A percentile compares a stretch with the other conserved stretches of the same genome.
These are phyloP conservation scores for Ustilago loliicola DNA, from an alignment of 1,284 basidiomycete species.

Conservation along the genomic window DNA sequence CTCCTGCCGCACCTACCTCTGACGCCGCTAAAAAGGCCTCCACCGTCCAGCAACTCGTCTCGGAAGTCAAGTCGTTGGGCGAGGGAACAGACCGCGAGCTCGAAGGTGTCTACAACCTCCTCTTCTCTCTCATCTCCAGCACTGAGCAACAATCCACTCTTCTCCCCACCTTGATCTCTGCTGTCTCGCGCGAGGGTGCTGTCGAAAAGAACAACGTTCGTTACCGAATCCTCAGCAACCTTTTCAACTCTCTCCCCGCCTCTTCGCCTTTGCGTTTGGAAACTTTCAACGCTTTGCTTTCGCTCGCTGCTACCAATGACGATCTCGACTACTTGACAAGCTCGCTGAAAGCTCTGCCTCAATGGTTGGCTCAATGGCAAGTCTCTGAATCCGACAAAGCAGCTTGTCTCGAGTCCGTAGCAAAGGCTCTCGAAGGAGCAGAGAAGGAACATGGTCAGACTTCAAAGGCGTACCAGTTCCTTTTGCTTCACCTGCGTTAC, in stretches of 20 bases:
- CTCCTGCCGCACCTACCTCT: constrained; percentile 4
- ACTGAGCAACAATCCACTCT: constrained; percentile 26
- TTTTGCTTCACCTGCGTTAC: constrained; percentile 64
- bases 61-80: constrained; percentile 47
- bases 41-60: constrained; percentile 53
- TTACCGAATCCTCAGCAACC: constrained; percentile 65
- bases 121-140: constrained; percentile 56
- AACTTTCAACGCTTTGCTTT: constrained; percentile 60
- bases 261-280: constrained; percentile 54
- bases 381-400: constrained; percentile 55
- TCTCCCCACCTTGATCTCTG: constrained; percentile 38
- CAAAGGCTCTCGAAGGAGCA: constrained; percentile 56
- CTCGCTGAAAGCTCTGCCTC: constrained; percentile 56
- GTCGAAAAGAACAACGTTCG: constrained; percentile 54
- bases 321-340: constrained; percentile 65
- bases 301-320: constrained; percentile 61
- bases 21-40: constrained; percentile 44
- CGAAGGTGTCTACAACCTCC: constrained; percentile 67
- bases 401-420: constrained; percentile 53
- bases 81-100: constrained; percentile 67
- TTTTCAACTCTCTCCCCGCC: constrained; percentile 65
- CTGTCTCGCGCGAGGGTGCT: constrained; percentile 29
- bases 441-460: constrained; percentile 57
- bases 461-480: constrained; percentile 61
- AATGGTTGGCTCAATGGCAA: constrained; percentile 66